Base-by-base conservation (phyloP, 805 yeast genomes). In the Komagataella populi region DNA sequence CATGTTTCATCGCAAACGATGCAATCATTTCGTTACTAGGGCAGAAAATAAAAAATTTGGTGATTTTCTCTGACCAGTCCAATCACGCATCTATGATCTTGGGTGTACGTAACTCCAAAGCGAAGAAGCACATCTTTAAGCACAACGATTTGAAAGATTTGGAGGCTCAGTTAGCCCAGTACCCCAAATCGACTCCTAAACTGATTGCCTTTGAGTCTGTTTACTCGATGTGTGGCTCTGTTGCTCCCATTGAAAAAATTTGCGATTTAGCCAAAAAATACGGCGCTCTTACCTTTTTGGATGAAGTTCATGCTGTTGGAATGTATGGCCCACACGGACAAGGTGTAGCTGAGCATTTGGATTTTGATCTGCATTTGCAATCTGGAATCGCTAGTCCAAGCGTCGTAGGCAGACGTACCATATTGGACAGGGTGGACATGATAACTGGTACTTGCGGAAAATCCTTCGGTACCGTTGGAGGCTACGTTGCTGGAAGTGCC, bases 281-380 rank as follows among this genome's bases (percentile, higher is more conserved):
- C 65, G 98, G 98, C 55, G 98, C 98, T 48, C 70, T 93, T 60
- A 93, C 99, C 30, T 93, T 93, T 69, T 74, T 93, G 66, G 99
- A 93, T 67, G 99, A 93, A 69, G 99, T 93, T 44, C 99, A 93
- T 63, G 98, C 99, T 43, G 98, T 93, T 48, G 99, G 99, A 52
- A 78, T 93, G 83, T 93, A 93, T 65, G 99, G 99, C 61, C 98
- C 99, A 54, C 96, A 87, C 61, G 99, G 99, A 64, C 99, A 96
- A 39, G 99, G 99, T 71, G 98, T 93, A 51, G 96, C 98, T 48
- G 99, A 93, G 69, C 99, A 93, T 66, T 74, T 85, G 61, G 87
- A 93, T 69, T 93, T 89, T 60, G 87, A 87, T 48, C 81, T 82
- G 51, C 95, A 91, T 64, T 78, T 87, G 62, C 64, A 71, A 53